Evolutionary conservation across 164 flowering plant species (phyloP).

Genomic region (Tetrastigma voinierianum): DNA sequence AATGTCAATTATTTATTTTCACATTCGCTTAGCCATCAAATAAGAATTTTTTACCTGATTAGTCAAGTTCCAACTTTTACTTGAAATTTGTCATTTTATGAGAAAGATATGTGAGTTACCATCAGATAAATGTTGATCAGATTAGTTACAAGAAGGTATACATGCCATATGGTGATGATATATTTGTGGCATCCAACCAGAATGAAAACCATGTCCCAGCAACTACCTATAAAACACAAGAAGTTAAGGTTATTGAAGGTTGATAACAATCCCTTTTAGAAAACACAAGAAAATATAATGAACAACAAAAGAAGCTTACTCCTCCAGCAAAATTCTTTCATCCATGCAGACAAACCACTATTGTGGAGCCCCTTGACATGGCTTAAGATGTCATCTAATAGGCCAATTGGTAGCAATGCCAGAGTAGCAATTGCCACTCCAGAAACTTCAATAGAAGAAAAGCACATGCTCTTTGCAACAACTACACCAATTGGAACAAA

Average conservation of each 20-base stretch:
- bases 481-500: conserved; percentile 73
- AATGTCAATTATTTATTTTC: too few species aligned
- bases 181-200: conserved; percentile 3
- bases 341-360: conserved; percentile 51
- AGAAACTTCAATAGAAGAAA: conserved; percentile 69
- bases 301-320: conserved; percentile 31
- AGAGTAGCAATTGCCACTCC: conserved; percentile 63
- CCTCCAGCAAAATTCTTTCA: conserved; percentile 57
- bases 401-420: conserved; percentile 74
- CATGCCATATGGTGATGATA: conserved; percentile 3
- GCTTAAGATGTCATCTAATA: conserved; percentile 63
- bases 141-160: conserved; percentile 7
- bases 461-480: conserved; percentile 59
- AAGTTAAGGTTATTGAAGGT: too few species aligned
- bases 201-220: conserved; percentile 3
- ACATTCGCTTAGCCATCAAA: too few species aligned
- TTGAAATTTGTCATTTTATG: not conserved
- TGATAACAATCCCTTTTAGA: too few species aligned
- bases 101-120: conserved; percentile 8
- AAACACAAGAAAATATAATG: conserved; percentile 6
- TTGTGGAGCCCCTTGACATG: conserved; percentile 47
- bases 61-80: too few species aligned
- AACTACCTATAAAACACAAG: too few species aligned
- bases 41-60: too few species aligned
- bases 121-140: conserved; percentile 6